Evolutionary conservation across 2,329 filamentous ascomycete genomes (phyloP).

Genomic region (Ophiostoma ulmi): DNA sequence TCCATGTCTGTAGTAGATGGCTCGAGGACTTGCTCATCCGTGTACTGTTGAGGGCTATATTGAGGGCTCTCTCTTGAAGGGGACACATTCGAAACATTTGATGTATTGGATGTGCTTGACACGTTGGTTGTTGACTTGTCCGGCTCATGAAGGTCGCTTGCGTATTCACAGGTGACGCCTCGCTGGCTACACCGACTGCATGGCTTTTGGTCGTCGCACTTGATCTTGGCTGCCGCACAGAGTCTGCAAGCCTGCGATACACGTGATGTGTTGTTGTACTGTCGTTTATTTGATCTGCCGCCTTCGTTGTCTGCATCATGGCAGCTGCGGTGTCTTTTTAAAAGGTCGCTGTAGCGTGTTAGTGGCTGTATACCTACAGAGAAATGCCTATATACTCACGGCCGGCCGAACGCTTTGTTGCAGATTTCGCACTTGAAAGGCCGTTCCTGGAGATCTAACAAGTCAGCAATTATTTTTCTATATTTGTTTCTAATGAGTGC

Average conservation of each 20-base stretch:
- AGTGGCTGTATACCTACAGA: not conserved
- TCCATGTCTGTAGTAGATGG: not conserved
- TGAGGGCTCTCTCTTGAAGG: not conserved
- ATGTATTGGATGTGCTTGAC: not conserved
- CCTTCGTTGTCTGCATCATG: conserved; percentile 19
- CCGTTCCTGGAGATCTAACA: conserved; percentile 24
- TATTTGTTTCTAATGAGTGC: not conserved
- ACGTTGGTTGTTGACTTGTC: not conserved
- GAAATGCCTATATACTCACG: conserved; percentile 14
- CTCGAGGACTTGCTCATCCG: not conserved
- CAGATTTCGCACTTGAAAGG: conserved; percentile 24
- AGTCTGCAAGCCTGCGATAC: conserved; percentile 50
- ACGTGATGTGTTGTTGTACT: conserved; percentile 37
- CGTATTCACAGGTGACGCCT: conserved; percentile 42
- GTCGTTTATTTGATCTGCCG: not conserved
- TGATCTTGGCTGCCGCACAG: conserved; percentile 49
- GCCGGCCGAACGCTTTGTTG: conserved; percentile 24
- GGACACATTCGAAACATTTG: not conserved
- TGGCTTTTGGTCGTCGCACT: conserved; percentile 52
- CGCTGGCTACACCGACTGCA: conserved; percentile 48
- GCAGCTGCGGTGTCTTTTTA: conserved; percentile 23
- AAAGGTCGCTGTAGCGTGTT: conserved; percentile 21
- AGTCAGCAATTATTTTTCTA: not conserved
- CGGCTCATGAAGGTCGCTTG: conserved; percentile 11
- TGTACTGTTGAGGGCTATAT: not conserved